Base-by-base conservation (phyloP, 805 yeast genomes). In the Barnettozyma sp. region DNA sequence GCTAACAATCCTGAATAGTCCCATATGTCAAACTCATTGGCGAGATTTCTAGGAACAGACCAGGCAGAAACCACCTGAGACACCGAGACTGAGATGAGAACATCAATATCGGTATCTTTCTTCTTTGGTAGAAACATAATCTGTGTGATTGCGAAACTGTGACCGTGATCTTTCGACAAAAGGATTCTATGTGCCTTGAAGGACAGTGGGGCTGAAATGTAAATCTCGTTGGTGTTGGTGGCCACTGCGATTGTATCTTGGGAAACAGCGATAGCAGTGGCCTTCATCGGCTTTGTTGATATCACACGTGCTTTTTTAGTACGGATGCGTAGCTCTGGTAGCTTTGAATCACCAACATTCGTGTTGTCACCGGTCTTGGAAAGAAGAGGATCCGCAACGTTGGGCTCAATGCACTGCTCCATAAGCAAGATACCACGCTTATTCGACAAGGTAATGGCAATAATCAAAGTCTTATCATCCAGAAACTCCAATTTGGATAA, bases 141-240 rank as follows among this genome's bases (percentile, higher is more conserved):
- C 29, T 72, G 69, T 0, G 96, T 86, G 35, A 86, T 77, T 18
- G 94, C 86, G 55, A 83, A 83, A 7, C 70, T 63, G 55, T 87
- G 96, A n/a, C 82, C 76, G 41, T 80, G 72, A 28, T 70, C 69
- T 37, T 76, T 62, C 6, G 66, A 60, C 7, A 24, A 14, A 11
- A 29, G 24, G 6, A 29, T 23, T 39, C 70, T 73, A 18, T 75
- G 48, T 10, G 69, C 56, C 28, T 69, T 65, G 40, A 87, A 70
- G 42, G 68, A 73, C 3, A 66, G 60, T 12, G 71, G 54, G 26
- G 70, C 68, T 10, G 78, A 55, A n/a, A 87, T 46, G 2, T 73
- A 59, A 10, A 87, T 61, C 2, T 92, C 73, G 44, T 76, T 71
- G 46, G 83, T 92, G 42, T 68, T 68, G 6, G 63, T 59, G 5